Conservation (phyloP, 176 grass and related monocot genomes). For the Musa acuminata region DNA sequence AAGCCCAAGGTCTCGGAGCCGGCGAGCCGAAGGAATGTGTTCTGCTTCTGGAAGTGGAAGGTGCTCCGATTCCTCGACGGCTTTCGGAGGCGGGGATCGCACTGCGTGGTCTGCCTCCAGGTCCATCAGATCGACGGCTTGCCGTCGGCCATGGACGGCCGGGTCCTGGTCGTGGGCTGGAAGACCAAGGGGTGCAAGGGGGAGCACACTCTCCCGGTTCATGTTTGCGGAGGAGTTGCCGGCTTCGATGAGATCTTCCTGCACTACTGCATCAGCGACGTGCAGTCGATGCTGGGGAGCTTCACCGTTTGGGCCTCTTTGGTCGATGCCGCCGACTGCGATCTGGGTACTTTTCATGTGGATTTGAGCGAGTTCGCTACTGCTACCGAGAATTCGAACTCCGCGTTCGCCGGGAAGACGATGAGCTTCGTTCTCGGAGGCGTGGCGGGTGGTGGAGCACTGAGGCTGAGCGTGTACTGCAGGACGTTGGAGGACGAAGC, state of each 20-base stretch:
- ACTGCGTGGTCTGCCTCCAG: constrained; percentile 76
- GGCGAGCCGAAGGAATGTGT: constrained; percentile 12
- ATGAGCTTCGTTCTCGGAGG: constrained; percentile 68
- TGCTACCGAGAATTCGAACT: constrained; percentile 20
- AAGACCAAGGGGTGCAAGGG: constrained; percentile 53
- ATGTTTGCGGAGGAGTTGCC: constrained; percentile 30
- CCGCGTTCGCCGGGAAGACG: constrained; percentile 47
- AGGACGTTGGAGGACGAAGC: constrained; percentile 56
- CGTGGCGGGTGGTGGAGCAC: constrained; percentile 39
- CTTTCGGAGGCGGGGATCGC: constrained; percentile 36
- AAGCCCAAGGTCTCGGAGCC: constrained; percentile 22
- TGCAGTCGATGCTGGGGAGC: constrained; percentile 28
- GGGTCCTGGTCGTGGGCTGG: constrained; percentile 62
- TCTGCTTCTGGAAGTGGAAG: constrained; percentile 51
- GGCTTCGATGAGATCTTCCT: constrained; percentile 79
- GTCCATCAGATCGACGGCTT: constrained; percentile 63
- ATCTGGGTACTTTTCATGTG: constrained; percentile 59
- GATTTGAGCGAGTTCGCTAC: constrained; percentile 48
- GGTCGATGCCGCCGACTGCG: constrained; percentile 38
- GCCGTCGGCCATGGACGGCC: constrained; percentile 36
- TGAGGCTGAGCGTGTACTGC: constrained; percentile 57
- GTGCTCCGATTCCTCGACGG: constrained; percentile 33
- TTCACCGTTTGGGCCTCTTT: constrained; percentile 75
- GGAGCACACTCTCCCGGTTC: constrained; percentile 57
- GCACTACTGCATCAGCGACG: constrained; percentile 46